phyloP scores from a whole-genome alignment of 352 stramenopile genomes.

The Phytophthora kernoviae region DNA sequence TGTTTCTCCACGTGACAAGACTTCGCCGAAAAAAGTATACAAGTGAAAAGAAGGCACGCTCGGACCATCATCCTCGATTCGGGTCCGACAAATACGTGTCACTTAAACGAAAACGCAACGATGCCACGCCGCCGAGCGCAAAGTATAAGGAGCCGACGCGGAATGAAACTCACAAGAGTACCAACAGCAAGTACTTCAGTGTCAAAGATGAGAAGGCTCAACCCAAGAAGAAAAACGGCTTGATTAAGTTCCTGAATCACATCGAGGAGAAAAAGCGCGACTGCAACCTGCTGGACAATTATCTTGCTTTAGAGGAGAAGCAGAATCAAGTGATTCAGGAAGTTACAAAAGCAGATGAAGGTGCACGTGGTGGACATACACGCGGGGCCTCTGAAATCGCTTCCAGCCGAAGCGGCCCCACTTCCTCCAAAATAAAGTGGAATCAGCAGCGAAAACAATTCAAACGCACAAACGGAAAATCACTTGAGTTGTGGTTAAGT shows the following conservation, averaged over 20 bases:
- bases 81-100: conserved; percentile 16
- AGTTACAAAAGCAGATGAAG: conserved; percentile 6
- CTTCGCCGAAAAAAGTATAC: conserved; percentile 5
- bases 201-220: conserved; percentile 11
- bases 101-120: conserved; percentile 25
- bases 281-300: conserved; percentile 33
- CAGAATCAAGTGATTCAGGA: conserved; percentile 16
- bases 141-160: background rate
- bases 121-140: conserved; percentile 5
- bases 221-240: conserved; percentile 23
- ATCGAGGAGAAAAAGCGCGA: conserved; percentile 33
- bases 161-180: conserved; percentile 13
- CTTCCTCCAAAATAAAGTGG: conserved; percentile 19
- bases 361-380: background rate
- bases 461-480: conserved; percentile 13
- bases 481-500: conserved; percentile 19
- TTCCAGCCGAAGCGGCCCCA: conserved; percentile 2
- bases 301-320: conserved; percentile 34
- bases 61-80: conserved; percentile 10
- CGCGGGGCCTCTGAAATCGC: background rate
- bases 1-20: conserved; percentile 6
- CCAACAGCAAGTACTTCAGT: conserved; percentile 34
- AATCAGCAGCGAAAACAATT: conserved; percentile 20
- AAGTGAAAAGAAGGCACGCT: conserved; percentile 3
- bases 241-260: conserved; percentile 36